Evolutionary conservation across 441 rosid species (phyloP).

Genomic region (Jatropha multifida): DNA sequence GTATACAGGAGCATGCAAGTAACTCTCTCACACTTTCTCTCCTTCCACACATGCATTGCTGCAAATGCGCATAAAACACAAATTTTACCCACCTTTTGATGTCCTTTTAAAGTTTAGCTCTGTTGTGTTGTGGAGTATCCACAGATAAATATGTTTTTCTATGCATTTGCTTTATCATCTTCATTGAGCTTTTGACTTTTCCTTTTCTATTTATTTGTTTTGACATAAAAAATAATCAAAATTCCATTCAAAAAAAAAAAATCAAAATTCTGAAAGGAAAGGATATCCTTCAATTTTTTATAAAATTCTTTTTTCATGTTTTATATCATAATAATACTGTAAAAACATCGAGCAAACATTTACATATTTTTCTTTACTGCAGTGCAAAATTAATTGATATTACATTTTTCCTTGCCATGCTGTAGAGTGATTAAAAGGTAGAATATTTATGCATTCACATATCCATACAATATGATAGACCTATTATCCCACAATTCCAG

Average conservation of each 20-base stretch:
- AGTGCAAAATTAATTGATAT: conserved; percentile 3
- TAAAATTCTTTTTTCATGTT: not conserved
- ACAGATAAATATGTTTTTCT: not conserved
- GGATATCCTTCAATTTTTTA: not conserved
- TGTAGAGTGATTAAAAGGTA: conserved; percentile 10
- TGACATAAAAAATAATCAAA: not conserved
- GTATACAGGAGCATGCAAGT: conserved; percentile 79
- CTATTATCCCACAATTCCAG: conserved; percentile 42
- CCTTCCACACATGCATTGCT: not conserved
- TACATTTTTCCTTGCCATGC: no score
- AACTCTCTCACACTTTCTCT: conserved; percentile 31
- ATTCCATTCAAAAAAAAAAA: not conserved
- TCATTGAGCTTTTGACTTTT: conserved; percentile 8
- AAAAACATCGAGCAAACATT: not conserved
- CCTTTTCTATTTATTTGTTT: not conserved
- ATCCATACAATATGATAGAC: conserved; percentile 9
- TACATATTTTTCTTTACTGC: not conserved
- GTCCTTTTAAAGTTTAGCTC: not conserved
- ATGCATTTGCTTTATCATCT: not conserved
- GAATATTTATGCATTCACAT: not conserved
- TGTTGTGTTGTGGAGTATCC: not conserved
- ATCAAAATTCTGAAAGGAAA: no score
- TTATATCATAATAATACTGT: not conserved
- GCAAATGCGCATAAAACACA: not conserved
- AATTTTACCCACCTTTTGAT: not conserved